These are phyloP conservation scores for Linnemannia zychae DNA, from an alignment of 192 early-diverging fungal genomes.

Conservation along the genomic window DNA sequence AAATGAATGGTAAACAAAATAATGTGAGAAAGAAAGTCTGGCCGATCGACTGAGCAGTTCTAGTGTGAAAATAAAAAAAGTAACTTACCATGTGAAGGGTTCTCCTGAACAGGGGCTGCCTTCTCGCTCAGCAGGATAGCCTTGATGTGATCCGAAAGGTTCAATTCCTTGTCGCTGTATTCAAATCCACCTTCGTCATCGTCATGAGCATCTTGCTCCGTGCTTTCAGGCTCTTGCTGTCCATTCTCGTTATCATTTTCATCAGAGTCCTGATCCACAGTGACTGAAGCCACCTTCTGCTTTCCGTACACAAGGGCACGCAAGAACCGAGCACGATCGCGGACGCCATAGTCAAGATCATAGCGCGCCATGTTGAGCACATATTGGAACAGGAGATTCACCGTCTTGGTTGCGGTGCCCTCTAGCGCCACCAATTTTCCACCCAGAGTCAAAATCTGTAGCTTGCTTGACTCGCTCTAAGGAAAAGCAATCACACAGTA, in stretches of 20 bases:
- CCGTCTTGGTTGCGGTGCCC: slow-evolving; percentile 45
- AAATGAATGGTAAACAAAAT: neutral
- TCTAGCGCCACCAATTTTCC: slow-evolving; percentile 74
- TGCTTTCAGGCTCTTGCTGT: slow-evolving; percentile 6
- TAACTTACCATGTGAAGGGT: slow-evolving; percentile 60
- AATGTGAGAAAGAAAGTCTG: neutral
- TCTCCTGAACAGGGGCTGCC: slow-evolving; percentile 63
- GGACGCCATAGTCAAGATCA: slow-evolving; percentile 89
- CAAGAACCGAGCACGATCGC: slow-evolving; percentile 89
- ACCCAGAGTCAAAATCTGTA: slow-evolving; percentile 86
- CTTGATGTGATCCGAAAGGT: slow-evolving; percentile 66
- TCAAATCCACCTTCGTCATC: slow-evolving; percentile 32
- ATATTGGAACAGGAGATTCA: slow-evolving; percentile 74
- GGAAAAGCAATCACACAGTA: neutral
- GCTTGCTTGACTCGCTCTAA: slow-evolving; percentile 79
- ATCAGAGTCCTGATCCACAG: slow-evolving; percentile 10
- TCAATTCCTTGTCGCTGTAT: slow-evolving; percentile 36
- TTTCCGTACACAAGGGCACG: slow-evolving; percentile 64
- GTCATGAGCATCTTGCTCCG: slow-evolving; percentile 16
- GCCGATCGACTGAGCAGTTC: no score
- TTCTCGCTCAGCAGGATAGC: slow-evolving; percentile 73
- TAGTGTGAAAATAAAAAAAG: slow-evolving; percentile 18
- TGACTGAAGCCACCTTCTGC: neutral
- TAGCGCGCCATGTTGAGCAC: slow-evolving; percentile 90
- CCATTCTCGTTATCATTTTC: slow-evolving; percentile 12